Evolutionary conservation across 805 yeast genomes (phyloP), one percentile per base, ranked within the genome.

Genomic region (Brettanomyces anomalus): DNA sequence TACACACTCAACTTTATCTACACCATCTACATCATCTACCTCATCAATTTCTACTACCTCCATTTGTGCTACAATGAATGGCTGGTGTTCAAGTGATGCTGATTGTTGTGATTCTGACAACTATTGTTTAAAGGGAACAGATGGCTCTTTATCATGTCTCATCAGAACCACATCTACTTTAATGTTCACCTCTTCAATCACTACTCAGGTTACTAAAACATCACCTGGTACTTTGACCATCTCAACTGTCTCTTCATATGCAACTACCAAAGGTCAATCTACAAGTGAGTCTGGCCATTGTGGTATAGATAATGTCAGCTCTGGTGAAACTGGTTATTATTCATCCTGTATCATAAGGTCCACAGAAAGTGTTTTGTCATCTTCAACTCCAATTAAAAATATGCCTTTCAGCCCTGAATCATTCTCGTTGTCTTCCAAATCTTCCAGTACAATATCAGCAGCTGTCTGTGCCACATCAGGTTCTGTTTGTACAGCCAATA

Each of bases 81-180:
- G n/a, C n/a, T n/a, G n/a, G 15, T 37, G 39, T 16, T 19, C 39
- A 16, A 30, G 6, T 13, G 30, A 37, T 37, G n/a, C 16, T 13
- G 39, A 37, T 16, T 37, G 39, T 37, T 37, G 39, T 37, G 30
- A 37, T 19, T 14, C n/a, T n/a, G 16, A 3, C 6, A 33, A 15
- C 18, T 8, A 14, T 33, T n/a, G 18, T 13, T 24, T 24, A 24
- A 24, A 11, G 6, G 28, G 28, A 24, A 7, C 35, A 8, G 18
- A 16, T 33, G 35, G 18, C 6, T 33, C 14, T 16, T 15, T 14
- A 15, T 33, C 18, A 3, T 15, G 35, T 33, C 14, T 16, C 18
- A 33, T 33, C 7, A 33, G 13, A n/a, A 8, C 18, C 14, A 33
- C 16, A 8, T 33, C 16, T n/a, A n/a, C n/a, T n/a, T n/a, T n/a